Conservation (phyloP, 2,329 filamentous ascomycete species). For the Neonectria punicea region DNA sequence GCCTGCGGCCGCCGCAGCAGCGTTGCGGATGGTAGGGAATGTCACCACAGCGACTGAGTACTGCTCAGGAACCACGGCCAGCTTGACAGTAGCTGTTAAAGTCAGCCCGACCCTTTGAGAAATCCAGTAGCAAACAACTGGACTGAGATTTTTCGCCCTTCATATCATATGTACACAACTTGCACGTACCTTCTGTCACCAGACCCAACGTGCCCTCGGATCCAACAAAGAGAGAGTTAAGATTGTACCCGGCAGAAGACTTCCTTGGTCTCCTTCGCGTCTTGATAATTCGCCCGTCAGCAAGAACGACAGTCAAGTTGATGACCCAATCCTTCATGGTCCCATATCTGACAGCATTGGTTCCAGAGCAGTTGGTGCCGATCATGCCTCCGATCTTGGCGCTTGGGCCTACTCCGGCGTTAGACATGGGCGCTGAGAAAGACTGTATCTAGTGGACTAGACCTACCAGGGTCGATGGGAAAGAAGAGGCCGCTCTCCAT, state of each 20-base stretch:
- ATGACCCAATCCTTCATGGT: slow-evolving; percentile 92
- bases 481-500: slow-evolving; percentile 85
- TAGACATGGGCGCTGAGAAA: not conserved
- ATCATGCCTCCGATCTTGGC: slow-evolving; percentile 88
- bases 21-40: slow-evolving; percentile 81
- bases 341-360: slow-evolving; percentile 82
- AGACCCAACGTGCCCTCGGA: slow-evolving; percentile 85
- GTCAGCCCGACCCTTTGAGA: not conserved
- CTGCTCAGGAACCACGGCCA: slow-evolving; percentile 79
- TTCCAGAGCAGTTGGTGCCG: slow-evolving; percentile 81
- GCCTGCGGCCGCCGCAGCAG: slow-evolving; percentile 77
- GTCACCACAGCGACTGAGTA: slow-evolving; percentile 82
- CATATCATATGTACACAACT: not conserved
- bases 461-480: slow-evolving; percentile 82
- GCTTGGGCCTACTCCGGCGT: slow-evolving; percentile 57
- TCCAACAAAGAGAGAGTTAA: slow-evolving; percentile 82
- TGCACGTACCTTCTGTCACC: slow-evolving; percentile 73
- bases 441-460: not conserved
- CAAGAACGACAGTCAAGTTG: slow-evolving; percentile 82
- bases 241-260: slow-evolving; percentile 84
- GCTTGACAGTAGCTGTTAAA: slow-evolving; percentile 74
- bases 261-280: slow-evolving; percentile 82
- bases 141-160: not conserved
- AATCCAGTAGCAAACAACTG: not conserved
- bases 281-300: slow-evolving; percentile 83